Conservation (phyloP, 1,139 yeast species). For the Fermentozyma sake region DNA sequence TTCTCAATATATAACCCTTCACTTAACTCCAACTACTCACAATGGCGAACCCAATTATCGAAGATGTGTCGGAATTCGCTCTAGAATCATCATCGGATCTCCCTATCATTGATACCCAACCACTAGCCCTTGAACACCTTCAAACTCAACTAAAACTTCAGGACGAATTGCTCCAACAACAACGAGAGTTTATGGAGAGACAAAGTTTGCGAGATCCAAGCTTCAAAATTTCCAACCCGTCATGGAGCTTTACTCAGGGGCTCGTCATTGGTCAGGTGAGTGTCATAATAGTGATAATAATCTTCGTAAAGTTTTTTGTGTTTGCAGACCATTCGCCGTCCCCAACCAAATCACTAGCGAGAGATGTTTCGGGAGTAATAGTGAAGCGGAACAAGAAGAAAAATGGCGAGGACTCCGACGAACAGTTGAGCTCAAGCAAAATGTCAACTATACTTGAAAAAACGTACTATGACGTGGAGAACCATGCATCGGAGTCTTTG, state of each 20-base stretch:
- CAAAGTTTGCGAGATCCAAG: constrained; percentile 7
- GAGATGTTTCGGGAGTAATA: constrained; percentile 35
- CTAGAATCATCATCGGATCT: too few species aligned
- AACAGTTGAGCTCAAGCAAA: constrained; percentile 14
- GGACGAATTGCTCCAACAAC: constrained; percentile 28
- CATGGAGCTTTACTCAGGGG: constrained; percentile 75
- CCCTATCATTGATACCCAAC: too few species aligned
- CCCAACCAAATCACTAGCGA: constrained; percentile 20
- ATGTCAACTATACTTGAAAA: constrained; percentile 67
- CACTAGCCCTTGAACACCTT: too few species aligned
- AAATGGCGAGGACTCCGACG: constrained; percentile 4
- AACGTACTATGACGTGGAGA: constrained; percentile 85
- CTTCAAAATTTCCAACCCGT: constrained; percentile 5
- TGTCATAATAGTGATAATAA: constrained; percentile 66
- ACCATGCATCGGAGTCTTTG: constrained; percentile 82
- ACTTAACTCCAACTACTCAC: too few species aligned
- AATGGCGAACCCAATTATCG: too few species aligned
- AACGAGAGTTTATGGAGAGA: constrained; percentile 20
- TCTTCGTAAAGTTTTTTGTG: constrained; percentile 81
- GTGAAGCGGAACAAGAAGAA: constrained; percentile 28
- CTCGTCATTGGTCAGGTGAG: constrained; percentile 80
- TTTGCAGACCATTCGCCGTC: constrained; percentile 65
- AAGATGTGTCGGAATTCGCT: too few species aligned
- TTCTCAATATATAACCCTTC: too few species aligned
- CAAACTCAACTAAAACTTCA: constrained; percentile 29